These are phyloP conservation scores for Ramalina intermedia DNA, from an alignment of 495 filamentous ascomycete genomes.

Conservation along the genomic window DNA sequence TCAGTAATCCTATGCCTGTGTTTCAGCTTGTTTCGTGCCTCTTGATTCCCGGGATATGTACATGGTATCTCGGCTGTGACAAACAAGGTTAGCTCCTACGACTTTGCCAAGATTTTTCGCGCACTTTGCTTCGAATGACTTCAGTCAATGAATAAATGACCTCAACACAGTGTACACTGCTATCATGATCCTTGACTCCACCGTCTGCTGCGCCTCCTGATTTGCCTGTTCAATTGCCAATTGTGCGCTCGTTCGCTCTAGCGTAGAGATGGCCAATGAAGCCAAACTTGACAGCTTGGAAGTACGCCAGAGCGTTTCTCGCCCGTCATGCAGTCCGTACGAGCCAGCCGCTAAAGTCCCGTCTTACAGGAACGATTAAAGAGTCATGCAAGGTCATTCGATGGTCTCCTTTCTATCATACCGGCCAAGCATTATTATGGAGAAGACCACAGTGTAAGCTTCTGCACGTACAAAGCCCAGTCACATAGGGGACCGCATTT, in stretches of 20 bases:
- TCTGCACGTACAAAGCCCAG: background rate
- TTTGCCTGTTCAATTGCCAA: background rate
- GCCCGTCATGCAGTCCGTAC: no score
- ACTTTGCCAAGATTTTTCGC: no score
- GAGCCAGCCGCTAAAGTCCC: background rate
- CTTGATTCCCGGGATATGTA: no score
- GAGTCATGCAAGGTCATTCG: slow-evolving; percentile 74
- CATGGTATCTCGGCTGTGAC: no score
- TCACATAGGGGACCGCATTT: background rate
- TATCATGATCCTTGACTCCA: no score
- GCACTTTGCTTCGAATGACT: no score
- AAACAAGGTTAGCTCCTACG: no score
- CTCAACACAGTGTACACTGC: no score
- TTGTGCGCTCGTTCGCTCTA: background rate
- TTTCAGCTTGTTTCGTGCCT: no score
- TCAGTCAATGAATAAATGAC: no score
- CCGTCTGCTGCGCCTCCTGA: background rate
- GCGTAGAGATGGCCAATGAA: slow-evolving; percentile 3
- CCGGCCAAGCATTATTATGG: slow-evolving; percentile 88
- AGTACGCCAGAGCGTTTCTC: background rate
- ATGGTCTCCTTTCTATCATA: slow-evolving; percentile 81
- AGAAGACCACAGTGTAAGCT: slow-evolving; percentile 65
- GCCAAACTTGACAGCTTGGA: slow-evolving; percentile 7
- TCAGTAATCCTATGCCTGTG: no score
- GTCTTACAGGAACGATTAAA: slow-evolving; percentile 60